Conservation (phyloP, 768 basidiomycete species). For the Megacollybia marginata region DNA sequence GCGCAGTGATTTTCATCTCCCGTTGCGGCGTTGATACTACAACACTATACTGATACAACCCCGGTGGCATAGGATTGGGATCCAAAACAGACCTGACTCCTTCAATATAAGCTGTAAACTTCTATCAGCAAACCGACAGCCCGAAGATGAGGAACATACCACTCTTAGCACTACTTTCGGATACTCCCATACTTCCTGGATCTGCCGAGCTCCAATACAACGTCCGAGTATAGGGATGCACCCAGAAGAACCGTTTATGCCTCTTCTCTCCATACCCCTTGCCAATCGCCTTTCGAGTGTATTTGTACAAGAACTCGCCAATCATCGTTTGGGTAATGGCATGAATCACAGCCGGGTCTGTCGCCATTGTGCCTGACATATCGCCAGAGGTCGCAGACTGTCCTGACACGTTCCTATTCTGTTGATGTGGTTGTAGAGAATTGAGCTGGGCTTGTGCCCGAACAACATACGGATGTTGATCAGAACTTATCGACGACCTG, state of each 20-base stretch:
- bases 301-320: slow-evolving; percentile 97
- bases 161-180: slow-evolving; percentile 93
- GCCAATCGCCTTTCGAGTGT: slow-evolving; percentile 83
- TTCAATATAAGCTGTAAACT: slow-evolving; percentile 77
- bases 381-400: slow-evolving; percentile 1
- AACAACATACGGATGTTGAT: slow-evolving; percentile 26
- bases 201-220: slow-evolving; percentile 95
- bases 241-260: slow-evolving; percentile 97
- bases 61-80: slow-evolving; percentile 93
- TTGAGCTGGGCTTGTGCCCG: slow-evolving; percentile 29
- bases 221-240: slow-evolving; percentile 98
- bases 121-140: slow-evolving; percentile 5
- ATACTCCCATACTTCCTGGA: slow-evolving; percentile 81
- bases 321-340: slow-evolving; percentile 99
- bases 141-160: slow-evolving; percentile 48
- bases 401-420: neutral
- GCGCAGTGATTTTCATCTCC: slow-evolving; percentile 98
- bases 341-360: slow-evolving; percentile 89
- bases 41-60: slow-evolving; percentile 87
- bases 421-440: neutral
- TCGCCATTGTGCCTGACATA: slow-evolving; percentile 36
- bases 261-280: slow-evolving; percentile 86
- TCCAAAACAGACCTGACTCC: slow-evolving; percentile 88
- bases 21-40: slow-evolving; percentile 88
- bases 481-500: slow-evolving; percentile 78